Base-by-base conservation (phyloP, 1,284 basidiomycete species). In the Tylopilus orsonianus region DNA sequence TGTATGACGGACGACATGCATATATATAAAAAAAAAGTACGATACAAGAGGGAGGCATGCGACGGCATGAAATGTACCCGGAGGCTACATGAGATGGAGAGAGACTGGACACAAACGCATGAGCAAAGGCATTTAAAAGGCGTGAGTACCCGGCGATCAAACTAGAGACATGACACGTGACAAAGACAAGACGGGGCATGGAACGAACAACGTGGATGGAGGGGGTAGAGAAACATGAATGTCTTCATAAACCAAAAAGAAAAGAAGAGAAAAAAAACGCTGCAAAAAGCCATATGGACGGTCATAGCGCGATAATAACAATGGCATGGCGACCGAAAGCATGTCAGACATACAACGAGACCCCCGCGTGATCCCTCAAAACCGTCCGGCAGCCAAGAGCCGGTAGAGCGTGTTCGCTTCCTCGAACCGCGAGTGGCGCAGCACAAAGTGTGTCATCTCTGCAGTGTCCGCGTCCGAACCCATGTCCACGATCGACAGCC, bases 401-500 rank as follows among this genome's bases (percentile, higher is more conserved):
- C 84, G 77, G 60, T 88, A 90, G 36, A 90, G 73, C 49, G 71
- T 65, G 56, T 84, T 86, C 10, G 87, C 87, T 54, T 89, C 87
- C 61, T 87, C 84, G 53, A 86, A 82, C 4, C 82, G 75, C 5
- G 87, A 75, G 59, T 85, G 75, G 37, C 79, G 76, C 39, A 90
- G 72, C 33, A 81, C 79, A 57, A 90, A 90, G 61, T 87, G 82
- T 12, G 75, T 73, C 75, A 90, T 87, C 67, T 88, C 87, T 2
- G 83, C 76, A 0, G 81, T 77, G 59, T 87, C 84, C 6, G 77
- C 77, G 56, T 88, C 85, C 13, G 72, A 74, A 9, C 70, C 64
- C 1, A 78, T 71, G 56, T 87, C 81, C 41, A 86, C 75, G 56
- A 87, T 75, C 36, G 68, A 69, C 13, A 80, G 70, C 59, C 84